These are phyloP conservation scores for Diplotaxis tenuifolia DNA, from an alignment of 345 rosid species.

Conservation along the genomic window DNA sequence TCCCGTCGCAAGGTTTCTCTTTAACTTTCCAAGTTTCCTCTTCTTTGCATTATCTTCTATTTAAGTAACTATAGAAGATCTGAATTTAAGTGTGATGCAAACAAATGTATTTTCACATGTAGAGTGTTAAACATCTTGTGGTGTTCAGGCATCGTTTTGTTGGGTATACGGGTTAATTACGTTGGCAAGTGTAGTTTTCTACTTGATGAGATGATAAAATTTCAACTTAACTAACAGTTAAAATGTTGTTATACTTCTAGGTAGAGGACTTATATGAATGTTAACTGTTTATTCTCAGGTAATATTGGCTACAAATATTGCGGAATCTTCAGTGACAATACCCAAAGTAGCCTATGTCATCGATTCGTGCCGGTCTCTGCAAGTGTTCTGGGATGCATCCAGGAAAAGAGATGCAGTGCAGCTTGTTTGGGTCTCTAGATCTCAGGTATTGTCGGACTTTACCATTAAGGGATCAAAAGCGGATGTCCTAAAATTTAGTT, in stretches of 20 bases:
- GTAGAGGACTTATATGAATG: neutral
- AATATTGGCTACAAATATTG: constrained; percentile 90
- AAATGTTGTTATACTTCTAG: constrained; percentile 7
- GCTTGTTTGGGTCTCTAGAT: constrained; percentile 88
- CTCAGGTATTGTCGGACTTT: constrained; percentile 62
- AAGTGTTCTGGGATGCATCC: constrained; percentile 77
- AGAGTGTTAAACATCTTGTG: constrained; percentile 7
- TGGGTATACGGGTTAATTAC: neutral
- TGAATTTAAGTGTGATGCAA: constrained; percentile 4
- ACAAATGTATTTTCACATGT: constrained; percentile 1
- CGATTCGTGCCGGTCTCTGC: constrained; percentile 91
- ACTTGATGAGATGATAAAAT: constrained; percentile 7
- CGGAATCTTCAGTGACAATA: constrained; percentile 95
- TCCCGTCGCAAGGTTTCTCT: constrained; percentile 79
- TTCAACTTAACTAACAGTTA: constrained; percentile 6
- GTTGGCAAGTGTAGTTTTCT: constrained; percentile 8
- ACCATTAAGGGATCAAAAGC: neutral
- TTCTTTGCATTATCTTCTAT: constrained; percentile 15
- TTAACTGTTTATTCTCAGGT: constrained; percentile 46
- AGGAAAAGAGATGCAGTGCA: constrained; percentile 62
- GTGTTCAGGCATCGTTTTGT: neutral
- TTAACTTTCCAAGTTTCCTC: constrained; percentile 4
- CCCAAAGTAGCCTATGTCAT: constrained; percentile 90
- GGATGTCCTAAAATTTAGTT: neutral
- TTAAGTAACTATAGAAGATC: constrained; percentile 12